These are phyloP conservation scores for Endoconidiophora polonica DNA, from an alignment of 2,329 filamentous ascomycete species.

Conservation along the genomic window DNA sequence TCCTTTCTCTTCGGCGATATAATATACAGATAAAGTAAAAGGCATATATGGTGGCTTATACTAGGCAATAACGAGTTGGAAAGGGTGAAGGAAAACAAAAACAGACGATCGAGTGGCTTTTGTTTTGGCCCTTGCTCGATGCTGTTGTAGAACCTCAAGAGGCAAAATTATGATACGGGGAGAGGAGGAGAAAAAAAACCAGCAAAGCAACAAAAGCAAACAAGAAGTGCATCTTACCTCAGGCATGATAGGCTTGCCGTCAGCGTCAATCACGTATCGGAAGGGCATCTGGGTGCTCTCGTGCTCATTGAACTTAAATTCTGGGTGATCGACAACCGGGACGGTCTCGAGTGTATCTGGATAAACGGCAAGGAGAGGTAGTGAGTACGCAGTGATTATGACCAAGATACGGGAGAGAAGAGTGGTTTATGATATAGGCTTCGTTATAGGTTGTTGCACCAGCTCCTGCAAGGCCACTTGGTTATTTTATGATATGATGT, in stretches of 20 bases:
- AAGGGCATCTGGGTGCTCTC: conserved; percentile 98
- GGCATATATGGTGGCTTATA: not conserved
- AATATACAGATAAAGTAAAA: no score
- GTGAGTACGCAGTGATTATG: not conserved
- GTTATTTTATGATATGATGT: no score
- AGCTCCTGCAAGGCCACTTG: not conserved
- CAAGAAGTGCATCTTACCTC: conserved; percentile 38
- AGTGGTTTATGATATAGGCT: not conserved
- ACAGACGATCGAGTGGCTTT: not conserved
- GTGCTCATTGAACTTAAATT: conserved; percentile 75
- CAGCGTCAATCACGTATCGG: conserved; percentile 65
- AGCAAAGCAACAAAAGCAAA: not conserved
- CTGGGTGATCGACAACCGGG: conserved; percentile 71
- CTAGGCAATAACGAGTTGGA: not conserved
- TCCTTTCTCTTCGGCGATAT: no score
- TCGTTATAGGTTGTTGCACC: not conserved
- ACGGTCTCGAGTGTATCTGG: conserved; percentile 64
- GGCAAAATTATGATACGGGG: not conserved
- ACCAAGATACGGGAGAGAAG: not conserved
- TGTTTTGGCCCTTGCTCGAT: not conserved
- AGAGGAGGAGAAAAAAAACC: not conserved
- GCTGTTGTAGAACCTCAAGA: not conserved
- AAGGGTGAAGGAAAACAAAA: not conserved
- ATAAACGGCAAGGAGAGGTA: not conserved
- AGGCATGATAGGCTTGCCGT: conserved; percentile 79